These are phyloP conservation scores for Boletus pseudopeckii DNA, from an alignment of 768 basidiomycete species.

Conservation along the genomic window DNA sequence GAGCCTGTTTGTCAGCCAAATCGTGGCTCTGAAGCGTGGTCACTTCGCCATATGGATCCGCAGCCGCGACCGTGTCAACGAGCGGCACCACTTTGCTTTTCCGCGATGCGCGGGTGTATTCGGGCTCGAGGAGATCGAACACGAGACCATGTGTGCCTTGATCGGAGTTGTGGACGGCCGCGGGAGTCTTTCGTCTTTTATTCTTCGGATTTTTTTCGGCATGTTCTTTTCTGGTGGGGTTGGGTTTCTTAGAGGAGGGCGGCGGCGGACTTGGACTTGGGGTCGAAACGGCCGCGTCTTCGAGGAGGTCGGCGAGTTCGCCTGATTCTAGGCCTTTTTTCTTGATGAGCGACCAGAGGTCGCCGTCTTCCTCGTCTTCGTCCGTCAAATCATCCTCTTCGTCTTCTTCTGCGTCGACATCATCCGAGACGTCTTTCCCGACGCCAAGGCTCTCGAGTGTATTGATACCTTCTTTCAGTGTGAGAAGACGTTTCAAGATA, in stretches of 20 bases:
- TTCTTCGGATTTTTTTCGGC: conserved; percentile 38
- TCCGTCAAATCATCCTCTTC: conserved; percentile 32
- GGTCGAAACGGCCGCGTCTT: conserved; percentile 40
- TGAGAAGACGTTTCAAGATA: conserved; percentile 70
- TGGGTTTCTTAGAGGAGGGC: not conserved
- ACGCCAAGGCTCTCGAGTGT: conserved; percentile 88
- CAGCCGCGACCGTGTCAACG: conserved; percentile 6
- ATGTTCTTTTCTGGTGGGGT: conserved; percentile 7
- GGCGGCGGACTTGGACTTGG: conserved; percentile 12
- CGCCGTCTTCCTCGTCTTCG: conserved; percentile 39
- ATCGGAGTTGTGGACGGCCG: conserved; percentile 9
- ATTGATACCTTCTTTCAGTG: conserved; percentile 76
- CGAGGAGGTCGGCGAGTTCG: conserved; percentile 56
- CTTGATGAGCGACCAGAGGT: conserved; percentile 42
- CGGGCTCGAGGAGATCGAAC: conserved; percentile 82
- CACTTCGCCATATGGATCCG: conserved; percentile 67
- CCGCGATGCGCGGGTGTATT: conserved; percentile 35
- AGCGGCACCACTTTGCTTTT: conserved; percentile 8
- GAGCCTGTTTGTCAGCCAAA: conserved; percentile 76
- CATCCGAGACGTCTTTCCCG: conserved; percentile 46
- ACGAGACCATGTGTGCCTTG: conserved; percentile 34
- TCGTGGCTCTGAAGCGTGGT: conserved; percentile 67
- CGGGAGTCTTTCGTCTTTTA: conserved; percentile 56
- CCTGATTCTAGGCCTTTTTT: conserved; percentile 37
- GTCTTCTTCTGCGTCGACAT: conserved; percentile 37